Evolutionary conservation across 2,329 filamentous ascomycete genomes (phyloP).

Genomic region (Cytospora leucostoma): DNA sequence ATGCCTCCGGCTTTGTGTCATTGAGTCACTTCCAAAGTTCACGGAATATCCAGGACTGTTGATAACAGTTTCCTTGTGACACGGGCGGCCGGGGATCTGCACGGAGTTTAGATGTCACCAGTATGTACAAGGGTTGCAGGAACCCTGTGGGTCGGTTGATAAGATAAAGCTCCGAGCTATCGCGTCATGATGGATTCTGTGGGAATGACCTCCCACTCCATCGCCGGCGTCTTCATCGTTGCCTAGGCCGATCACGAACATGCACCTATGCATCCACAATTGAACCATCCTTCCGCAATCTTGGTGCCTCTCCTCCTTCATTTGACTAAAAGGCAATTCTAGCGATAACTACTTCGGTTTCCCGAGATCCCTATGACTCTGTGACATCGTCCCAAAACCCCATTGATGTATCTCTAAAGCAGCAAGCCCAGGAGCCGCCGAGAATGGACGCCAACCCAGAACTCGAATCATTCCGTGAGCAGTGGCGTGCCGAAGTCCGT

Average conservation of each 20-base stretch:
- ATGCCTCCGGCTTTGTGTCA: no score
- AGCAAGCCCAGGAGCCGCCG: neutral
- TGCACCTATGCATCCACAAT: neutral
- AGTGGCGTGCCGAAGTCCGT: conserved; percentile 82
- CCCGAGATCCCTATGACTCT: neutral
- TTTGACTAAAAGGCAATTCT: neutral
- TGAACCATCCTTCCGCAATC: neutral
- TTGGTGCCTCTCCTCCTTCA: neutral
- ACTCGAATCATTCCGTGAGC: conserved; percentile 79
- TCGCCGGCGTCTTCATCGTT: neutral
- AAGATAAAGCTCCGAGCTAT: conserved; percentile 3
- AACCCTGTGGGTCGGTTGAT: conserved; percentile 5
- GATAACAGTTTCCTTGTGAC: neutral
- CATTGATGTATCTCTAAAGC: conserved; percentile 24
- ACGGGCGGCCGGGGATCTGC: neutral
- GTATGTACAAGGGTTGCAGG: conserved; percentile 1
- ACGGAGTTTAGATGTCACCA: neutral
- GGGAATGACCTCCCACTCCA: conserved; percentile 2
- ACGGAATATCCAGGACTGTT: neutral
- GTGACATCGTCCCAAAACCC: neutral
- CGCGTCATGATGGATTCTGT: conserved; percentile 4
- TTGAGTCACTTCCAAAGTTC: no score
- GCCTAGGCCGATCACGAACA: neutral
- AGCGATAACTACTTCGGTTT: neutral
- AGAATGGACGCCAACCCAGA: conserved; percentile 59